A percentile compares a stretch with the other conserved stretches of the same genome.
Evolutionary conservation across 2,329 filamentous ascomycete species (phyloP).

Genomic region (Phialophora chinensis): DNA sequence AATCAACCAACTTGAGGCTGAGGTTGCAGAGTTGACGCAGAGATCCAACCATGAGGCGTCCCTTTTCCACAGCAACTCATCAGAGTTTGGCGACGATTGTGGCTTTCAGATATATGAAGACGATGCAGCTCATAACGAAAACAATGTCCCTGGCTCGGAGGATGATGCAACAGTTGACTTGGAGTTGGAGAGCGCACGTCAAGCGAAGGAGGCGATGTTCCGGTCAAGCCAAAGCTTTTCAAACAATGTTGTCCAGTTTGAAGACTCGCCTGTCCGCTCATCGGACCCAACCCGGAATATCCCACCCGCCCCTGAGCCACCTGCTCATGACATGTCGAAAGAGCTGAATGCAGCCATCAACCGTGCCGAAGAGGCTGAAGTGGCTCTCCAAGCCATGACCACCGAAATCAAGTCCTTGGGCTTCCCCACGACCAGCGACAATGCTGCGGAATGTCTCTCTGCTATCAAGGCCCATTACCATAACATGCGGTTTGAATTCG

Average conservation of each 20-base stretch:
- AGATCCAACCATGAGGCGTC: conserved; percentile 33
- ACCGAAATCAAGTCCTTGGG: conserved; percentile 48
- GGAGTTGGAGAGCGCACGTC: conserved; percentile 49
- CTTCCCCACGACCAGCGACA: conserved; percentile 45
- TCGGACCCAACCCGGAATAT: conserved; percentile 36
- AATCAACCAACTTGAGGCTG: conserved; percentile 40
- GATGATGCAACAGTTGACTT: conserved; percentile 44
- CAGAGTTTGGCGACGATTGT: conserved; percentile 26
- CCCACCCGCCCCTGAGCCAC: conserved; percentile 47
- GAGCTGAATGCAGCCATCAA: conserved; percentile 46
- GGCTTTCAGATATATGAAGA: conserved; percentile 40
- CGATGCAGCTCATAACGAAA: conserved; percentile 34
- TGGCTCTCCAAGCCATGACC: conserved; percentile 46
- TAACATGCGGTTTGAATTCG: conserved; percentile 52
- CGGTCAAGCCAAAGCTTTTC: conserved; percentile 41
- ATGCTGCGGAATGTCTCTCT: conserved; percentile 43
- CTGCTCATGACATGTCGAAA: conserved; percentile 47
- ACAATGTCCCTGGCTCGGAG: conserved; percentile 34
- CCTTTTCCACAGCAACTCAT: neutral
- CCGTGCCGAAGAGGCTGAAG: conserved; percentile 48
- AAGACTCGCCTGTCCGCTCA: conserved; percentile 37
- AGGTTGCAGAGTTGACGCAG: conserved; percentile 39
- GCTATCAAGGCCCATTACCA: conserved; percentile 50
- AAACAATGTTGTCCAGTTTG: conserved; percentile 35
- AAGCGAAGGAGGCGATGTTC: conserved; percentile 50